Evolutionary conservation across 805 yeast species (phyloP).

Genomic region (Scheffersomyces spartinae): DNA sequence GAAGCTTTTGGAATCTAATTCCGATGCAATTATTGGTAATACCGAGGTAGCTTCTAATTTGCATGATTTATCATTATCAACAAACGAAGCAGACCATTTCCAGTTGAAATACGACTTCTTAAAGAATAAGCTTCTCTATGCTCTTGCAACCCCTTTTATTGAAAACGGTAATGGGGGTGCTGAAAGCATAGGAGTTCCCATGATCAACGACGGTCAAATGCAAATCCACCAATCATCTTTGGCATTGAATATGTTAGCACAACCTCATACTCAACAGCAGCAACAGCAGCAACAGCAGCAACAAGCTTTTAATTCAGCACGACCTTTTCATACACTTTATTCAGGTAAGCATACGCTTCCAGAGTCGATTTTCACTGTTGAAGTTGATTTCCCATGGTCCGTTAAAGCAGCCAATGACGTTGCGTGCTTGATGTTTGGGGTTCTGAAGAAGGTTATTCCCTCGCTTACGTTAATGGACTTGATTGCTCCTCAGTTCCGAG

Average conservation of each 20-base stretch:
- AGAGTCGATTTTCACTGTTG: constrained; percentile 80
- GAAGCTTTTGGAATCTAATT: constrained; percentile 30
- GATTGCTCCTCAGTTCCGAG: constrained; percentile 65
- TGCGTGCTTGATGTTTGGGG: constrained; percentile 80
- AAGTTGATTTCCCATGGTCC: constrained; percentile 62
- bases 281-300: constrained; percentile 5
- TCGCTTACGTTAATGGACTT: constrained; percentile 62
- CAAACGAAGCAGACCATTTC: constrained; percentile 13
- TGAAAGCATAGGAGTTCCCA: constrained; percentile 7
- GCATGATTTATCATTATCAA: constrained; percentile 43
- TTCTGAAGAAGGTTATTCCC: constrained; percentile 50
- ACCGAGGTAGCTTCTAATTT: constrained; percentile 40
- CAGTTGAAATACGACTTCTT: constrained; percentile 28
- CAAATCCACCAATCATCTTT: constrained; percentile 11
- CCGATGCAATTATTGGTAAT: constrained; percentile 16
- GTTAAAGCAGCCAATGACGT: constrained; percentile 81
- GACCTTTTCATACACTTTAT: constrained; percentile 53
- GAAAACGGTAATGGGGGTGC: constrained; percentile 18
- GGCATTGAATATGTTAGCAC: constrained; percentile 7
- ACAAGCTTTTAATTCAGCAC: constrained; percentile 10
- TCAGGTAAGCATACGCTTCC: constrained; percentile 64
- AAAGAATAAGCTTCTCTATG: constrained; percentile 40
- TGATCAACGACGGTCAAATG: no score
- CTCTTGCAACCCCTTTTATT: constrained; percentile 57
- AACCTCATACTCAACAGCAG: constrained; percentile 1